A percentile compares a stretch with the other conserved stretches of the same genome.
Conservation (phyloP, 441 rosid species). For the Euphorbia corollata region DNA sequence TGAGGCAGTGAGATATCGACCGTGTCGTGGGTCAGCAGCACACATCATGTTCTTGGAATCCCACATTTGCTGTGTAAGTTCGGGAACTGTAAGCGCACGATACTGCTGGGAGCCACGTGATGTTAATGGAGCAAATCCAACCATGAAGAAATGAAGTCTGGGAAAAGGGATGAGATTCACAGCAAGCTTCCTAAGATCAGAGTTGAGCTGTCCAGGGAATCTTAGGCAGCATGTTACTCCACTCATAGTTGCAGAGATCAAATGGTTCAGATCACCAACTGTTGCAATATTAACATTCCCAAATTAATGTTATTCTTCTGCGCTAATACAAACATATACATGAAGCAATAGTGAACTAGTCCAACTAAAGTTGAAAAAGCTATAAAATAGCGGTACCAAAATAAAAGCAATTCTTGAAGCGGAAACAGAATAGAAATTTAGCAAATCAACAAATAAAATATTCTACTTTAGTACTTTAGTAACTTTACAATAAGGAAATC, state of each 20-base stretch:
- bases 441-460: too few relatives aligned
- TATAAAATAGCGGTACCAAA: too few relatives aligned
- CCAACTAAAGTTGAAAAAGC: background rate
- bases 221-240: conserved; percentile 41
- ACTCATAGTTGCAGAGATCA: conserved; percentile 38
- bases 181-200: conserved; percentile 38
- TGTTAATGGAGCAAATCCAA: conserved; percentile 23
- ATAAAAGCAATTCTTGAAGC: too few relatives aligned
- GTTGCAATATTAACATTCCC: background rate
- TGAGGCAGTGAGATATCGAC: conserved; percentile 19
- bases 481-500: too few relatives aligned
- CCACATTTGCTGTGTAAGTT: conserved; percentile 26
- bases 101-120: conserved; percentile 24
- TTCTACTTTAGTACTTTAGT: too few relatives aligned
- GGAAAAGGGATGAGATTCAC: conserved; percentile 42
- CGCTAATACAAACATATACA: background rate
- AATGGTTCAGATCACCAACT: conserved; percentile 37
- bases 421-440: too few relatives aligned
- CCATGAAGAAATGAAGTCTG: conserved; percentile 36
- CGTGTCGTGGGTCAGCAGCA: conserved; percentile 20
- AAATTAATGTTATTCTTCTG: background rate
- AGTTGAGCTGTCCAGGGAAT: conserved; percentile 27
- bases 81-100: conserved; percentile 22
- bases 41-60: conserved; percentile 26
- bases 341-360: too few relatives aligned